These are phyloP conservation scores for Evernia prunastri DNA, from an alignment of 495 filamentous ascomycete genomes.

Conservation along the genomic window DNA sequence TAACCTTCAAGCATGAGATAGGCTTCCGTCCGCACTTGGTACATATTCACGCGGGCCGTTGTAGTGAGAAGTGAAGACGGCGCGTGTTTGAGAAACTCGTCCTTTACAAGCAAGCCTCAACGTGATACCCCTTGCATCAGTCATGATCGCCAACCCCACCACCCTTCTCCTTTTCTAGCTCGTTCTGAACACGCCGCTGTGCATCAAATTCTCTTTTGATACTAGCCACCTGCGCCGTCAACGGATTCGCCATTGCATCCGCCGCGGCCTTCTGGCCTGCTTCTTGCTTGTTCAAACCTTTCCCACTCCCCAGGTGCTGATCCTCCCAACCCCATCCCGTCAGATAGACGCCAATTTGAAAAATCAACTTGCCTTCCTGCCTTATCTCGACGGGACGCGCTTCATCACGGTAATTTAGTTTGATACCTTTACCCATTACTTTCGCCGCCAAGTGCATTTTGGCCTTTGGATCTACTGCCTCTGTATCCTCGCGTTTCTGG, in stretches of 20 bases:
- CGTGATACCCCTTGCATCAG: not conserved
- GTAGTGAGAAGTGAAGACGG: not conserved
- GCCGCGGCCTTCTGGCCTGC: constrained; percentile 67
- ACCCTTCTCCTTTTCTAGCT: not conserved
- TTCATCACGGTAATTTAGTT: constrained; percentile 59
- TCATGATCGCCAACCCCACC: not conserved
- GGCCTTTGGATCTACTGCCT: constrained; percentile 27
- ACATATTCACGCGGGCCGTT: not conserved
- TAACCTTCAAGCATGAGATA: not conserved
- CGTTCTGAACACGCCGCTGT: constrained; percentile 1
- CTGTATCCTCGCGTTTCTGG: constrained; percentile 28
- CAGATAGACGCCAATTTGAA: constrained; percentile 66
- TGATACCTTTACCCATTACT: constrained; percentile 54
- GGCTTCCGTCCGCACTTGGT: not conserved
- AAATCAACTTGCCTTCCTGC: constrained; percentile 50
- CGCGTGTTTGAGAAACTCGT: not conserved
- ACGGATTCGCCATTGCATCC: constrained; percentile 55
- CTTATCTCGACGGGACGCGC: constrained; percentile 43
- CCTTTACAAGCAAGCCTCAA: not conserved
- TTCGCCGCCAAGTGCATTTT: constrained; percentile 52
- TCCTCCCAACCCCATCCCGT: constrained; percentile 66
- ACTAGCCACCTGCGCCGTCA: constrained; percentile 50
- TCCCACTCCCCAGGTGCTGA: constrained; percentile 58
- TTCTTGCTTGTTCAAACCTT: constrained; percentile 62
- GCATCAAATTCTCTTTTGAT: constrained; percentile 41